Base-by-base conservation (phyloP, 106 monocot species). In the Amphibolis antarctica region DNA sequence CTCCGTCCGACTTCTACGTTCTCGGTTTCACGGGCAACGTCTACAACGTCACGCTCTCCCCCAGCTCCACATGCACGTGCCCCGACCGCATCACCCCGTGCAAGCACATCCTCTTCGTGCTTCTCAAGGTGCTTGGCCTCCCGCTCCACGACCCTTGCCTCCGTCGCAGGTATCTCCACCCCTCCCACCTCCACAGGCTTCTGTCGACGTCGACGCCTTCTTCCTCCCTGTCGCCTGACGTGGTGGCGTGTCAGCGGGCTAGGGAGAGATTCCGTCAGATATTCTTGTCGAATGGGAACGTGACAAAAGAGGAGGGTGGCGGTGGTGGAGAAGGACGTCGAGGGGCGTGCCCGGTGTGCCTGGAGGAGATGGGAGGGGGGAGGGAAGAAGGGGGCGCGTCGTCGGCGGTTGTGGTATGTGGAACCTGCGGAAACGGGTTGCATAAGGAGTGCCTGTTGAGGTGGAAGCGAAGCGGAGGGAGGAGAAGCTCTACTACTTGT, bases 91-190 rank as follows among this genome's bases (percentile, higher is more conserved):
- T 75, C 0, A 46, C 53, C 14, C 83, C 86, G 2, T 94, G 93
- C 86, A 94, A 94, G 70, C 93, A 94, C 86, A 68, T 89, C 52
- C 81, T 94, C 63, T 94, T 94, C 65, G 83, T 94, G 62, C 56
- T 83, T 69, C 78, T 94, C 70, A 80, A 88, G 27, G 93, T 94
- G 24, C 86, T 94, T 66, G 60, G 75, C 58, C 50, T 89, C 52
- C 75, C 83, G 12, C 42, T 78, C 58, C 57, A 73, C 63, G 83
- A 78, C 42, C 71, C 79, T 27, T 81, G 71, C 70, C 79, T 93
- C 64, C 66, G 36, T 22, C 62, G 75, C 2, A 63, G 64, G 59
- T 22, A 55, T 28, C 75, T 85, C 22, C 79, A 75, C 3, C 80
- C 77, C 0, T 82, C 76, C 59, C 71, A 88, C 48, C 62, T 93